Conservation (phyloP, 169 alveolate species). For the Plasmodium inui region DNA sequence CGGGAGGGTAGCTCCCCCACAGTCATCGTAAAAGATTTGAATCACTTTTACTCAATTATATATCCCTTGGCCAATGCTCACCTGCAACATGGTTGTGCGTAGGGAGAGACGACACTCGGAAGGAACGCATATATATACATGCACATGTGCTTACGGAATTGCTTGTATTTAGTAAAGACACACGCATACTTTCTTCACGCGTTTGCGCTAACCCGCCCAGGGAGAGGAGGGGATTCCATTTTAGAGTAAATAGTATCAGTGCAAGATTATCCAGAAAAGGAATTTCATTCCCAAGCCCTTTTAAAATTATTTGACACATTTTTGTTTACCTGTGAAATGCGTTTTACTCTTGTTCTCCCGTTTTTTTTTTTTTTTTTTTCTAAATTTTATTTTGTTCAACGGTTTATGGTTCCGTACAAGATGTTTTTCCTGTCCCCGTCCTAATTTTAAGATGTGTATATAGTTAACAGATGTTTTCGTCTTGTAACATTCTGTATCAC, state of each 20-base stretch:
- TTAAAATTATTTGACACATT: background rate
- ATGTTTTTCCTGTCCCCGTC: background rate
- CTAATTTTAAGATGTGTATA: background rate
- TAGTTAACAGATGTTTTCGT: background rate
- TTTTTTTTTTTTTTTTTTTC: background rate
- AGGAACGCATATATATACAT: background rate
- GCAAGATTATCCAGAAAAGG: background rate
- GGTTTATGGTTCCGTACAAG: background rate
- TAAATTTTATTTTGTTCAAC: background rate
- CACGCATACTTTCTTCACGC: background rate
- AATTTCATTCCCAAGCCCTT: background rate
- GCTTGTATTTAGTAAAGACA: background rate
- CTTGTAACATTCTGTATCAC: background rate
- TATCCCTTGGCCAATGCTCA: slow-evolving; percentile 51
- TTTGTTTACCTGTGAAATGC: background rate
- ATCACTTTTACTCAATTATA: slow-evolving; percentile 49
- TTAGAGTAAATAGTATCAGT: background rate
- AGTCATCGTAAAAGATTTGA: slow-evolving; percentile 44
- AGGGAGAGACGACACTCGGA: background rate
- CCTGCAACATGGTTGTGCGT: background rate
- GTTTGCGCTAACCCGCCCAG: background rate
- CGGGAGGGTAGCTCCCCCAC: slow-evolving; percentile 11
- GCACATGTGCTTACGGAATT: background rate
- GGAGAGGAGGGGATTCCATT: background rate
- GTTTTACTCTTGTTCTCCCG: background rate